Conservation (phyloP, 2,329 filamentous ascomycete genomes). For the Thielaviopsis musarum region DNA sequence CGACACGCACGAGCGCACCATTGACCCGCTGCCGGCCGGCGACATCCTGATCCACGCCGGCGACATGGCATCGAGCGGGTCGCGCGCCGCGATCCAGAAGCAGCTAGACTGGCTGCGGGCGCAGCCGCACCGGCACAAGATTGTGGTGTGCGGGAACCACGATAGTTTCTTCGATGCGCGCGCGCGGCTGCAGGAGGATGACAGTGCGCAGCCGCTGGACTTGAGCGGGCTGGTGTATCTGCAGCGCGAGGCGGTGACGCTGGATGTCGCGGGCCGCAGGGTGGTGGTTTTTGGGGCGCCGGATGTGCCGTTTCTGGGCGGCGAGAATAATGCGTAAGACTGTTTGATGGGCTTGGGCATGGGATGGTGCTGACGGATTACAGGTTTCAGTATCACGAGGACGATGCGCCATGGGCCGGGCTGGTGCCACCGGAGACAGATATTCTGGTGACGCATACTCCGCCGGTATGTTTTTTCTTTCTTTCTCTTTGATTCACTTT, state of each 20-base stretch:
- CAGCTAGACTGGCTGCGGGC: slow-evolving; percentile 67
- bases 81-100: slow-evolving; percentile 55
- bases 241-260: slow-evolving; percentile 44
- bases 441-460: slow-evolving; percentile 66
- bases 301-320: slow-evolving; percentile 60
- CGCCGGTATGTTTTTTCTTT: slow-evolving; percentile 34
- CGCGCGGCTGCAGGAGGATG: slow-evolving; percentile 29
- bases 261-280: slow-evolving; percentile 42
- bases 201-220: slow-evolving; percentile 26
- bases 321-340: slow-evolving; percentile 7
- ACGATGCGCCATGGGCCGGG: slow-evolving; percentile 43
- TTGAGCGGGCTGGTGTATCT: slow-evolving; percentile 54
- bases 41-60: slow-evolving; percentile 84
- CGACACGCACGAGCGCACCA: slow-evolving; percentile 60
- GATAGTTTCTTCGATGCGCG: slow-evolving; percentile 67
- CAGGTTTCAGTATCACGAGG: slow-evolving; percentile 33
- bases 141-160: slow-evolving; percentile 77
- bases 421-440: slow-evolving; percentile 57
- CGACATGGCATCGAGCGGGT: slow-evolving; percentile 74
- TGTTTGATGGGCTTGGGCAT: not conserved
- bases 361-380: not conserved
- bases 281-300: slow-evolving; percentile 67
- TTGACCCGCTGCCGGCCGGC: slow-evolving; percentile 48
- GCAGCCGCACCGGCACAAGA: slow-evolving; percentile 62
- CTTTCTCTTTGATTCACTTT: no score